These are phyloP conservation scores for Xylaria flabelliformis DNA, from an alignment of 495 filamentous ascomycete genomes.

Conservation along the genomic window DNA sequence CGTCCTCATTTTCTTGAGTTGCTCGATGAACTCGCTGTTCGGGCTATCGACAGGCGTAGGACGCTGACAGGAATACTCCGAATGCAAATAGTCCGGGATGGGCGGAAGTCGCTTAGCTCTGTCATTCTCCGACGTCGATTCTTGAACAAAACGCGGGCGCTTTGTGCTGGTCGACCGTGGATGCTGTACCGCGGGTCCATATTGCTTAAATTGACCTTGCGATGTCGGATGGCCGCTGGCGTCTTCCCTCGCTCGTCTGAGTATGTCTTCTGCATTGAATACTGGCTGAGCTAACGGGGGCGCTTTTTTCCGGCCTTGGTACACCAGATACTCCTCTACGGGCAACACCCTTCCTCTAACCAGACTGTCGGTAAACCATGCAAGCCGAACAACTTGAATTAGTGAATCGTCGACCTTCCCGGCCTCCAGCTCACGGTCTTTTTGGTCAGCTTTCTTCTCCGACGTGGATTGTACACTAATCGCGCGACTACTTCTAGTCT, in stretches of 20 bases:
- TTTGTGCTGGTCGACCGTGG: slow-evolving; percentile 35
- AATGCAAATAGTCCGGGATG: slow-evolving; percentile 74
- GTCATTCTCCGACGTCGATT: slow-evolving; percentile 78
- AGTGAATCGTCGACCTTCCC: slow-evolving; percentile 40
- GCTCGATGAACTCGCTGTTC: slow-evolving; percentile 76
- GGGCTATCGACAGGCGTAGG: slow-evolving; percentile 71
- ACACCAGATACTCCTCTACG: slow-evolving; percentile 68
- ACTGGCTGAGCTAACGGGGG: slow-evolving; percentile 12
- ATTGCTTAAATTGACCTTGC: slow-evolving; percentile 14
- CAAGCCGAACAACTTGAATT: slow-evolving; percentile 73
- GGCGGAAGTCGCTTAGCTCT: slow-evolving; percentile 52
- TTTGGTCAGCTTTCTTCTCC: neutral
- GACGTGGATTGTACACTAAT: neutral
- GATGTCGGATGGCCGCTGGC: slow-evolving; percentile 19
- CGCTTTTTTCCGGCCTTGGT: slow-evolving; percentile 58
- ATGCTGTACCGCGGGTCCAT: slow-evolving; percentile 26
- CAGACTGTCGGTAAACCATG: slow-evolving; percentile 76
- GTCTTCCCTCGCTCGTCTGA: slow-evolving; percentile 43
- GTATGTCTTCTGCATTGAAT: slow-evolving; percentile 32
- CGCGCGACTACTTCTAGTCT: neutral
- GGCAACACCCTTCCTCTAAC: slow-evolving; percentile 60
- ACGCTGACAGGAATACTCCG: slow-evolving; percentile 82
- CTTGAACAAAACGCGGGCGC: slow-evolving; percentile 58
- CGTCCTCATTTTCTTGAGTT: slow-evolving; percentile 76
- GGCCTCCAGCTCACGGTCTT: slow-evolving; percentile 23